These are phyloP conservation scores for Diutina rugosa DNA, from an alignment of 1,139 yeast genomes.

Conservation along the genomic window DNA sequence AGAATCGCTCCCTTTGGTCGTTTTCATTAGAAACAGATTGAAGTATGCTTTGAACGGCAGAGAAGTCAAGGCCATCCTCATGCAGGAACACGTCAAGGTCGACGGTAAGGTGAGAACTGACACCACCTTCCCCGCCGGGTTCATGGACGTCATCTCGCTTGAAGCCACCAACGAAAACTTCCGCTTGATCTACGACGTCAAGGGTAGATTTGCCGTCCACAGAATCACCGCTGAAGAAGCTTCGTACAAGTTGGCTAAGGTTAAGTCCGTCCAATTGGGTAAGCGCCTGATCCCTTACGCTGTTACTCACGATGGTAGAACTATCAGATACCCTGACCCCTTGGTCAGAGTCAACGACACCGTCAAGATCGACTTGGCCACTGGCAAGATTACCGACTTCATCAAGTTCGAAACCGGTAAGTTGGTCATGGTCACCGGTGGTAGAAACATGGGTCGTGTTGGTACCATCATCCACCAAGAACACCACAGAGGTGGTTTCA, in stretches of 20 bases:
- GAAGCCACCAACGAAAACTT: conserved; percentile 99
- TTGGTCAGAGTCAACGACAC: conserved; percentile 92
- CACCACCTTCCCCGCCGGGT: conserved; percentile 97
- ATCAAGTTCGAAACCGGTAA: conserved; percentile 94
- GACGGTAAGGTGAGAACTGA: conserved; percentile 99
- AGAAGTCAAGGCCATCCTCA: conserved; percentile 97
- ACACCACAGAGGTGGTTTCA: conserved; percentile 99
- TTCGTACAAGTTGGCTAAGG: conserved; percentile 94
- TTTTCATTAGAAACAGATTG: conserved; percentile 98
- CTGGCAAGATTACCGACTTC: conserved; percentile 88
- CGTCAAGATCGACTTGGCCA: conserved; percentile 88
- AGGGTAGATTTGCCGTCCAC: conserved; percentile 99
- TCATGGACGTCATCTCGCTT: conserved; percentile 95
- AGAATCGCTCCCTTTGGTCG: conserved; percentile 96
- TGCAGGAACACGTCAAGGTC: conserved; percentile 98
- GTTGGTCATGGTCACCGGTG: conserved; percentile 97
- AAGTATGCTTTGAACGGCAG: conserved; percentile 99
- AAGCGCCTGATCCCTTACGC: conserved; percentile 97
- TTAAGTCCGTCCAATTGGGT: conserved; percentile 94
- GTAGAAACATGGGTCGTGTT: conserved; percentile 99
- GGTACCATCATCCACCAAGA: conserved; percentile 98
- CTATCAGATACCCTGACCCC: conserved; percentile 99
- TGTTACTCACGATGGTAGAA: conserved; percentile 99
- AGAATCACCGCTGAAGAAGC: conserved; percentile 99
- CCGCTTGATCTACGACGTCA: conserved; percentile 95